Conservation (phyloP, 148 eudicot species). For the Pouteria glomerata region DNA sequence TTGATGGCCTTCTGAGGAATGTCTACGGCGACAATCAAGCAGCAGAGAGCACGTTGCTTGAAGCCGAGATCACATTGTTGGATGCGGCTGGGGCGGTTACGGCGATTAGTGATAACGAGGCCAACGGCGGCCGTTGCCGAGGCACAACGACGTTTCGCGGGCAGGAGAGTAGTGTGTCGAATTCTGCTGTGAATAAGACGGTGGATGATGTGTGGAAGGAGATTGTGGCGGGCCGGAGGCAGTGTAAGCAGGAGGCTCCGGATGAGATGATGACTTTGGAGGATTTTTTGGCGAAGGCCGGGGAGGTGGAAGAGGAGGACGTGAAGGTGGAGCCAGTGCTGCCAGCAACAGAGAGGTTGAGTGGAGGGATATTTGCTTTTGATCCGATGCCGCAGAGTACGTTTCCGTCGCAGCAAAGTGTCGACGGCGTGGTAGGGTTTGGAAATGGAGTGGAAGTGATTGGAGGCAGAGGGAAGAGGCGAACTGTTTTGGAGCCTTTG, state of each 20-base stretch:
- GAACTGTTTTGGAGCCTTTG: constrained; percentile 49
- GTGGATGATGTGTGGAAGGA: constrained; percentile 87
- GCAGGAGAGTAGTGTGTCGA: constrained; percentile 1
- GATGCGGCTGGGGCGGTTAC: constrained; percentile 59
- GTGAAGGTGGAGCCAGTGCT: constrained; percentile 31
- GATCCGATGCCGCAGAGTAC: constrained; percentile 23
- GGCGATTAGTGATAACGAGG: constrained; percentile 26
- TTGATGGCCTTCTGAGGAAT: constrained; percentile 25
- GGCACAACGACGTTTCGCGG: no score
- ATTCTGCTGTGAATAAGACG: constrained; percentile 40
- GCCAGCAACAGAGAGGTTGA: constrained; percentile 18
- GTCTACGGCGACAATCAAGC: constrained; percentile 14
- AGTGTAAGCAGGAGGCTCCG: constrained; percentile 48
- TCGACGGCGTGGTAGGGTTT: constrained; percentile 22
- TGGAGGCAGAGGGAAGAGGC: constrained; percentile 51
- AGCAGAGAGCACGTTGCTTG: constrained; percentile 13
- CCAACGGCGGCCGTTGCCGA: not conserved
- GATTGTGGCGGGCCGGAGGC: constrained; percentile 43
- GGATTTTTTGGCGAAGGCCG: constrained; percentile 69
- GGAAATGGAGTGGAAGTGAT: constrained; percentile 28
- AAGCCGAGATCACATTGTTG: constrained; percentile 44
- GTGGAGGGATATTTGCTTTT: constrained; percentile 29
- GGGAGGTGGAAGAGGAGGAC: constrained; percentile 40
- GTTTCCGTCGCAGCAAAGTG: constrained; percentile 3
- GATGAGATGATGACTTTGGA: constrained; percentile 84